Base-by-base conservation (phyloP, 768 basidiomycete genomes). In the Dioszegia aurantiaca region DNA sequence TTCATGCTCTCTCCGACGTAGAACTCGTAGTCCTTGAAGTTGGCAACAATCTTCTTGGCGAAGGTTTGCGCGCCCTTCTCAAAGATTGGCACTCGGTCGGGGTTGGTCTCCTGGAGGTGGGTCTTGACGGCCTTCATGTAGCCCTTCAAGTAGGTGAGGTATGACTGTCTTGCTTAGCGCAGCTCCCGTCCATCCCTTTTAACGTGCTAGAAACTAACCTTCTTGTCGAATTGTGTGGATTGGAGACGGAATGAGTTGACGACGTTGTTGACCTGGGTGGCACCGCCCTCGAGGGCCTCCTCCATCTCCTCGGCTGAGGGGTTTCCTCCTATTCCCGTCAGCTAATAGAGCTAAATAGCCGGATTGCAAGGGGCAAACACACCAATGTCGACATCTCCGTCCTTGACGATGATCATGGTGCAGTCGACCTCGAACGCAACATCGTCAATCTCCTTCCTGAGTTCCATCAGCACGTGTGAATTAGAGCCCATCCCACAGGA, bases 21-120 rank as follows among this genome's bases (percentile, higher is more conserved):
- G 77, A 97, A 95, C 79, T 97, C 91, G 74, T 82, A 95, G 77
- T 98, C 87, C 70, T 91, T 90, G 83, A 99, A 88, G 76, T 89
- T 89, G 56, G 79, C 83, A 24, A 95, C 78, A 60, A 99, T 80
- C 78, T 92, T 95, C 83, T 97, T 97, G 54, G 85, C 90, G 70
- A 82, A 90, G 2, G 78, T 79, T 48, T 77, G 64, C 12, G 94
- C 95, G 21, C 82, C 85, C 75, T 86, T 86, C 80, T 98, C 89
- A 76, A 99, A 99, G 0, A 76, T 82, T 1, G 79, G 77, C 27
- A 92, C 86, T 6, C 82, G 82, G 0, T 84, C 86, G 11, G 87
- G 83, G 16, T 83, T 78, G 2, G 56, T 74, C 68, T 82, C 74
- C 39, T 72, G 39, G 43, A 98, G 82, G 47, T 87, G 72, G 2